phyloP scores from a whole-genome alignment of 306 rosid genomes.

The Amphicarpaea edgeworthii region DNA sequence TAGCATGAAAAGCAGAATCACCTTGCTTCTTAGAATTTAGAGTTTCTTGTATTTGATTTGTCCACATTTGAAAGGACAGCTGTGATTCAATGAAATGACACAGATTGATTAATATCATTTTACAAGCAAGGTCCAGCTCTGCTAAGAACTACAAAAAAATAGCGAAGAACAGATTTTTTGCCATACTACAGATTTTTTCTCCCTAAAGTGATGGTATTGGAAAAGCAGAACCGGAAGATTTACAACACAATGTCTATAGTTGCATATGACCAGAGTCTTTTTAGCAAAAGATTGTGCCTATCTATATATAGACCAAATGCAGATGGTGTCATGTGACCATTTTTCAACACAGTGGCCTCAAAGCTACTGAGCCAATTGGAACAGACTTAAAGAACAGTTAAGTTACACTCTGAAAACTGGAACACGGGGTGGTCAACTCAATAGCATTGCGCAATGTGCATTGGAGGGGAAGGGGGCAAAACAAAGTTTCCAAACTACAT shows the following conservation, averaged over 20 bases:
- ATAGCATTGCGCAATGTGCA: neutral
- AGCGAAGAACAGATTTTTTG: neutral
- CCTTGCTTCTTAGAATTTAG: conserved; percentile 91
- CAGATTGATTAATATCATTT: neutral
- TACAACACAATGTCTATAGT: neutral
- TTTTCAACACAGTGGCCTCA: neutral
- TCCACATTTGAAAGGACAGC: conserved; percentile 99
- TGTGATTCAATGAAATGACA: conserved; percentile 50
- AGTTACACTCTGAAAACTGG: neutral
- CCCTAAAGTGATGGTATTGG: neutral
- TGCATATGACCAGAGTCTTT: neutral
- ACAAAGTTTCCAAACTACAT: neutral
- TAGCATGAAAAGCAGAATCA: conserved; percentile 86
- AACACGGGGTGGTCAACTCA: neutral
- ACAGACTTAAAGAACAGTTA: neutral
- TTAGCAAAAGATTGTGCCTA: conserved; percentile 1
- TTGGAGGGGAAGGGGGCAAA: neutral
- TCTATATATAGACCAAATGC: neutral
- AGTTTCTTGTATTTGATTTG: conserved; percentile 94
- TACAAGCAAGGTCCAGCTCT: conserved; percentile 27
- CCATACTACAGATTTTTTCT: neutral
- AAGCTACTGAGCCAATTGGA: conserved; percentile 1
- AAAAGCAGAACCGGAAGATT: conserved; percentile 3
- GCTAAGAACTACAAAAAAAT: conserved; percentile 30
- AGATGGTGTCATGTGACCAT: neutral